A percentile compares a stretch with the other conserved stretches of the same genome.
phyloP scores from a whole-genome alignment of 495 filamentous ascomycete species.

The Penicillium robsamsonii region DNA sequence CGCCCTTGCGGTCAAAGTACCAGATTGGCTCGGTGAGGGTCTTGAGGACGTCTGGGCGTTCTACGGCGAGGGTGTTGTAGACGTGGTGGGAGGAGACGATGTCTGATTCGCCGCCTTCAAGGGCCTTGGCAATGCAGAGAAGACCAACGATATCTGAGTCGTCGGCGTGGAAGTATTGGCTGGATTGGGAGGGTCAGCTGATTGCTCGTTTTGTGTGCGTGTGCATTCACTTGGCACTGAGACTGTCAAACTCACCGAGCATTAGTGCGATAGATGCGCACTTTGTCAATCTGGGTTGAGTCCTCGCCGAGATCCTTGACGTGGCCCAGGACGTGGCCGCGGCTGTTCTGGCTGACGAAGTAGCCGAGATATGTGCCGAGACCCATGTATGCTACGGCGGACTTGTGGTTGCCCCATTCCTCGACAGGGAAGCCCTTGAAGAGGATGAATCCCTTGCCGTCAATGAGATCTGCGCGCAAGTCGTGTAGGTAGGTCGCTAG shows the following conservation, averaged over 20 bases:
- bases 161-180: conserved; percentile 76
- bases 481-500: conserved; percentile 52
- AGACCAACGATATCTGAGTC: conserved; percentile 82
- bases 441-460: conserved; percentile 81
- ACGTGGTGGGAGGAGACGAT: conserved; percentile 76
- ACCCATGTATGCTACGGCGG: conserved; percentile 80
- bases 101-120: conserved; percentile 83
- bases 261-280: conserved; percentile 82
- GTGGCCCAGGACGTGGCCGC: conserved; percentile 79
- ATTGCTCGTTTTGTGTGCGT: not conserved
- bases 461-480: conserved; percentile 64
- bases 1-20: conserved; percentile 95
- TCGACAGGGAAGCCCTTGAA: conserved; percentile 75
- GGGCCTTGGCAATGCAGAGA: conserved; percentile 74
- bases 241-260: conserved; percentile 53
- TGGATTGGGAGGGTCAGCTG: not conserved
- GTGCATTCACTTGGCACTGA: not conserved
- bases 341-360: conserved; percentile 76
- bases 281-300: conserved; percentile 67
- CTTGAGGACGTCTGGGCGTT: conserved; percentile 76
- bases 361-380: conserved; percentile 77
- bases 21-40: conserved; percentile 74
- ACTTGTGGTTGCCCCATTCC: conserved; percentile 70
- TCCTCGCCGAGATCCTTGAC: conserved; percentile 85
- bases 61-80: conserved; percentile 72